Conservation (phyloP, 306 rosid genomes). For the Cicer yamashitae region DNA sequence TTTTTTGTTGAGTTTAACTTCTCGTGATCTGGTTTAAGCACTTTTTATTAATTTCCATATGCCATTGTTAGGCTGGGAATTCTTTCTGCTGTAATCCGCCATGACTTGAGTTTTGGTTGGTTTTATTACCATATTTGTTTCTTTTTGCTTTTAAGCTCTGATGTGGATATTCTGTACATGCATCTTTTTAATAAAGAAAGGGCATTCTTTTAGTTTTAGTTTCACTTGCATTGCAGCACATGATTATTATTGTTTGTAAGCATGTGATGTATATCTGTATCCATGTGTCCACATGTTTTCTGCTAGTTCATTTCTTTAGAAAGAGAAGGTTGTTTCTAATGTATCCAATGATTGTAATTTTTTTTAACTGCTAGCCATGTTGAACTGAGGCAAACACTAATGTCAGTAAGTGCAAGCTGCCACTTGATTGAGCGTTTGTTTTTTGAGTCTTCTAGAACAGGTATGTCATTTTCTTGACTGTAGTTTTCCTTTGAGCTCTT, state of each 20-base stretch:
- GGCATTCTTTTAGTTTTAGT: not conserved
- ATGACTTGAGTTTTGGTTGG: conserved; percentile 23
- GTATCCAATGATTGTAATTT: conserved; percentile 9
- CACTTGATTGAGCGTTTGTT: conserved; percentile 82
- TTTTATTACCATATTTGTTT: conserved; percentile 34
- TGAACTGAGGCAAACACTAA: conserved; percentile 91
- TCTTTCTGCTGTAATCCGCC: conserved; percentile 12
- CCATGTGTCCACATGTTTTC: conserved; percentile 30
- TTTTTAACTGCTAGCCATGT: conserved; percentile 70
- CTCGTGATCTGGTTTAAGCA: conserved; percentile 6
- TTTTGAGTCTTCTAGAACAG: conserved; percentile 94
- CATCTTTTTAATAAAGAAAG: not conserved
- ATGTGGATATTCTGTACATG: conserved; percentile 4
- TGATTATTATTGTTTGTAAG: conserved; percentile 5
- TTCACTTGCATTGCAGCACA: not conserved
- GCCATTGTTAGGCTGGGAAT: conserved; percentile 25
- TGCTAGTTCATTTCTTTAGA: conserved; percentile 26
- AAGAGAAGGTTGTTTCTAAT: conserved; percentile 30
- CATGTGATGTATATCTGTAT: conserved; percentile 15
- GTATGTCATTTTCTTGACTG: conserved; percentile 49
- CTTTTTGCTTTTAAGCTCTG: conserved; percentile 6
- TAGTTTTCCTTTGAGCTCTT: conserved; percentile 26
- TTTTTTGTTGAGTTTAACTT: conserved; percentile 20
- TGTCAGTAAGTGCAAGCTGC: conserved; percentile 84
- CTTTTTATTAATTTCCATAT: conserved; percentile 21